Percentiles rank a stretch among this genome's conserved stretches.
Evolutionary conservation across 108 stramenopile genomes (phyloP).

Genomic region (Cyclotella sp.): DNA sequence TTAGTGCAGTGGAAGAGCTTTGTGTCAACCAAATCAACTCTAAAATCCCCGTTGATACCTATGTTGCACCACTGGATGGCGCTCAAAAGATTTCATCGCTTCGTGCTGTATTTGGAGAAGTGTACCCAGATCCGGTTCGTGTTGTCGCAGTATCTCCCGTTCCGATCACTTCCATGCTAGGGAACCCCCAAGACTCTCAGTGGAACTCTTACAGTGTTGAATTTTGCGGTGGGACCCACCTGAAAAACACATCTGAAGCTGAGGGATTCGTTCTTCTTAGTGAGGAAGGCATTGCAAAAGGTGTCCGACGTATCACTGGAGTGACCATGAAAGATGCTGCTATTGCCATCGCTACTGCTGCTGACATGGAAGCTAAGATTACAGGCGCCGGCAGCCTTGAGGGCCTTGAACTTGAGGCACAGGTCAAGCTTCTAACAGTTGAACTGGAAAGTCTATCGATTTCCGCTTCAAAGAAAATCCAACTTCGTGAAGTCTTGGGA

Average conservation of each 20-base stretch:
- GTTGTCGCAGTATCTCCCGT: constrained; percentile 90
- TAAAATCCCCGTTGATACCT: constrained; percentile 78
- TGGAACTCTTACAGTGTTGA: constrained; percentile 96
- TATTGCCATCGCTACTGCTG: constrained; percentile 51
- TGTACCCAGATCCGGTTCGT: constrained; percentile 99
- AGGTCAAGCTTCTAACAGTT: constrained; percentile 71
- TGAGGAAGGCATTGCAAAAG: constrained; percentile 98
- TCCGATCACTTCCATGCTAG: constrained; percentile 81
- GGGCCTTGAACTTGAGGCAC: constrained; percentile 74
- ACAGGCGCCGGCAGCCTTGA: constrained; percentile 70
- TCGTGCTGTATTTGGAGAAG: constrained; percentile 98
- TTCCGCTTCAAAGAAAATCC: constrained; percentile 81
- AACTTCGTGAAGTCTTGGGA: constrained; percentile 67
- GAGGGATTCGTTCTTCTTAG: constrained; percentile 91
- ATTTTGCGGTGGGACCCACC: constrained; percentile 99
- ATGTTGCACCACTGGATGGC: constrained; percentile 83
- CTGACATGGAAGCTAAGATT: constrained; percentile 72
- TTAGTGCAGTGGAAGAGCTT: constrained; percentile 78
- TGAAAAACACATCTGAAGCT: constrained; percentile 95
- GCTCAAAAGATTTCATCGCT: constrained; percentile 91
- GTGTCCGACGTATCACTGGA: constrained; percentile 95
- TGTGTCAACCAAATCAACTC: constrained; percentile 64
- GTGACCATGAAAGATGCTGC: constrained; percentile 91
- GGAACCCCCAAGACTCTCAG: constrained; percentile 84
- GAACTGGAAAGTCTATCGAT: constrained; percentile 75